Percentiles rank a stretch among this genome's conserved stretches.
These are phyloP conservation scores for Termitomyces sp. DNA, from an alignment of 768 basidiomycete species.

Conservation along the genomic window DNA sequence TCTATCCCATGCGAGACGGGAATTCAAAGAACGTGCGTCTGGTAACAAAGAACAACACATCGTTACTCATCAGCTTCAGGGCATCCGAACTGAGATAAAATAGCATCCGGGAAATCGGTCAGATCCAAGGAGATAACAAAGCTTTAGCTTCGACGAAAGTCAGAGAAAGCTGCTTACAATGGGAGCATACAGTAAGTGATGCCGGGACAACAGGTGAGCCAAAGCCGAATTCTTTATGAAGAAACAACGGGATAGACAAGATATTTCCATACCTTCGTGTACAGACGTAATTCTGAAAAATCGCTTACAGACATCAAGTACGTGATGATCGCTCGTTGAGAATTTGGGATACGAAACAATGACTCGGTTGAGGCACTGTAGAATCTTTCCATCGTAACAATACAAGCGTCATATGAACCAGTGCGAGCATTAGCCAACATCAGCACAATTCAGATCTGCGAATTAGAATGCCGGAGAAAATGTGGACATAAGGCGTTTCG, in stretches of 20 bases:
- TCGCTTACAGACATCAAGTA: background rate
- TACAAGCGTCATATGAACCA: background rate
- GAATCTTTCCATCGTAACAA: background rate
- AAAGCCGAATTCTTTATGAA: background rate
- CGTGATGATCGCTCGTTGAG: background rate
- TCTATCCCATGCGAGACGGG: no score
- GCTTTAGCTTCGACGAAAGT: background rate
- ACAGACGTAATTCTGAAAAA: background rate
- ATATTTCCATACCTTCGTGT: background rate
- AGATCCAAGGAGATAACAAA: no score
- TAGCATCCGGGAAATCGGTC: background rate
- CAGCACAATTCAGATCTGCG: background rate
- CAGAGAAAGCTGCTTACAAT: background rate
- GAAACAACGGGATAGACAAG: background rate
- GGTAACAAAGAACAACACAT: background rate
- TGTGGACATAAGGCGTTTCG: no score
- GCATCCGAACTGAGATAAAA: background rate
- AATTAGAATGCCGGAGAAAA: background rate
- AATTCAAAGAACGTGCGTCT: no score
- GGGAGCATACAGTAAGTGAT: background rate
- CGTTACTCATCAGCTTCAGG: background rate
- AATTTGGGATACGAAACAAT: background rate
- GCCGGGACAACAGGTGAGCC: background rate
- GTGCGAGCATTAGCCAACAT: background rate
- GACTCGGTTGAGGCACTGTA: background rate